Conservation (phyloP, 2,329 filamentous ascomycete species). For the Ramichloridium luteum region DNA sequence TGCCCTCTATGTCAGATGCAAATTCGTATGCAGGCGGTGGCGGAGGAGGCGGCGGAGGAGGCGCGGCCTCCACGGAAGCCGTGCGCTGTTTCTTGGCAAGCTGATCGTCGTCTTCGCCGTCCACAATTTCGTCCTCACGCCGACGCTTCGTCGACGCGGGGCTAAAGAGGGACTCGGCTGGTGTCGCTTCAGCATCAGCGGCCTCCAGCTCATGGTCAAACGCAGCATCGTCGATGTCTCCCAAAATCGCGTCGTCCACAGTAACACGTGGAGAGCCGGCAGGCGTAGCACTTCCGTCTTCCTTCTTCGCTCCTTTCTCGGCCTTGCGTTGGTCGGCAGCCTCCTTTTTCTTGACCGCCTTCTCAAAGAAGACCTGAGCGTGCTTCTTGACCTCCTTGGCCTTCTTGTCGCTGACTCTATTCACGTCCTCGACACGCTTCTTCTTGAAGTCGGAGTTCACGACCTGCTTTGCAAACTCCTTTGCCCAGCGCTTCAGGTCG, state of each 20-base stretch:
- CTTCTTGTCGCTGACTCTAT: constrained; percentile 62
- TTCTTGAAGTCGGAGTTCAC: constrained; percentile 88
- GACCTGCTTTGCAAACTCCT: constrained; percentile 65
- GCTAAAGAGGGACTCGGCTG: constrained; percentile 12
- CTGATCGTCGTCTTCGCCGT: constrained; percentile 24
- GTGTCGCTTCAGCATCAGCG: constrained; percentile 13
- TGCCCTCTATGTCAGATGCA: background rate
- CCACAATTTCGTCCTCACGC: constrained; percentile 17
- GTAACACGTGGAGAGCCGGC: constrained; percentile 18
- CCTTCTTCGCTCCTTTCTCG: constrained; percentile 30
- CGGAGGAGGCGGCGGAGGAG: constrained; percentile 30
- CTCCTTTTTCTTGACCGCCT: constrained; percentile 65
- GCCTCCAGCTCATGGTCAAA: constrained; percentile 21
- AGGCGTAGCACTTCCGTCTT: constrained; percentile 18
- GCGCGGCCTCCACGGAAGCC: constrained; percentile 18
- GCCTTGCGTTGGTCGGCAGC: constrained; percentile 55
- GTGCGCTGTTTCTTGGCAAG: constrained; percentile 21
- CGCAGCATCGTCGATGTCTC: constrained; percentile 14
- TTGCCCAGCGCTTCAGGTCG: constrained; percentile 51
- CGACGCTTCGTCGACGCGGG: constrained; percentile 17
- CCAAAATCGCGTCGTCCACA: constrained; percentile 10
- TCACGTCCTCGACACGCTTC: constrained; percentile 71
- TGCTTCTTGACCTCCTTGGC: constrained; percentile 71
- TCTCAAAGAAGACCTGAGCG: constrained; percentile 76
- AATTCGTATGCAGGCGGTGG: constrained; percentile 25